A percentile compares a stretch with the other conserved stretches of the same genome.
phyloP scores from a whole-genome alignment of 2,329 filamentous ascomycete species.

The Blastomyces gilchristii region DNA sequence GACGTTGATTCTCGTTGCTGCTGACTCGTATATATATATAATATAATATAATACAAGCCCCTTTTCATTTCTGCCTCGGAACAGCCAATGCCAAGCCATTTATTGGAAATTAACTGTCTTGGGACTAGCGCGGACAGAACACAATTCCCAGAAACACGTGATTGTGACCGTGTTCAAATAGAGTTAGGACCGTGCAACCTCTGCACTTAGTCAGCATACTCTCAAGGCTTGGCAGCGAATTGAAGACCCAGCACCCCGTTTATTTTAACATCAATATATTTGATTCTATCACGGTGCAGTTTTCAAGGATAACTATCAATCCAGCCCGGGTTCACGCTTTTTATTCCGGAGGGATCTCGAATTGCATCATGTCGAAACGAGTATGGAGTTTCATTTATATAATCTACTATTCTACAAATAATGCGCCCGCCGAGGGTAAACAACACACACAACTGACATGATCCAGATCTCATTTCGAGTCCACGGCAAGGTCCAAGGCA shows the following conservation, averaged over 20 bases:
- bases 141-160: not conserved
- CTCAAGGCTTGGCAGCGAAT: not conserved
- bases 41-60: not conserved
- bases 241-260: not conserved
- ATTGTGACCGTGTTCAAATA: not conserved
- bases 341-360: not conserved
- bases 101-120: not conserved
- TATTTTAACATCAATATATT: not conserved
- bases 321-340: not conserved
- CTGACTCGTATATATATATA: too few species aligned
- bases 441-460: not conserved
- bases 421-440: too few species aligned
- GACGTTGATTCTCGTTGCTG: too few species aligned
- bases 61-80: not conserved
- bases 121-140: not conserved
- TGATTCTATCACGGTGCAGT: not conserved
- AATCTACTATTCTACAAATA: not conserved
- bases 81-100: not conserved
- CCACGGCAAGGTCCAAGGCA: slow-evolving; percentile 8
- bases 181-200: not conserved
- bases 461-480: slow-evolving; percentile 5
- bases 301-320: not conserved
- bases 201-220: not conserved
- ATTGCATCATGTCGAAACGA: slow-evolving; percentile 2
- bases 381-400: not conserved